A percentile compares a stretch with the other conserved stretches of the same genome.
phyloP scores from a whole-genome alignment of 2,329 filamentous ascomycete genomes.

The Colletotrichum australisinense region DNA sequence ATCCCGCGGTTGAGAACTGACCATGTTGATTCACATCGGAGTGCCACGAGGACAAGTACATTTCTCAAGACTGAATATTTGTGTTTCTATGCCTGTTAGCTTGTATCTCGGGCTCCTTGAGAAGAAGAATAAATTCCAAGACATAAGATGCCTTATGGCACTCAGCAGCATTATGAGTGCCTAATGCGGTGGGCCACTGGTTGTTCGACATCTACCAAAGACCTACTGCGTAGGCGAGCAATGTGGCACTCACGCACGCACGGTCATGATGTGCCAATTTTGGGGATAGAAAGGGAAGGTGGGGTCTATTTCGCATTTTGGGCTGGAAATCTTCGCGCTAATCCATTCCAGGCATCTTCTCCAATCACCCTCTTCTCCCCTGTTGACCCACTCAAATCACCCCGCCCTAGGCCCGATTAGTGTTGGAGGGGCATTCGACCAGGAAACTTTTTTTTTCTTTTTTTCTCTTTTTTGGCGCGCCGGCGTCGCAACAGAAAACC shows the following conservation, averaged over 20 bases:
- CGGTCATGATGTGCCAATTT: too few relatives aligned
- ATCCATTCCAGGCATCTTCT: not conserved
- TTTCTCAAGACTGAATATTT: too few relatives aligned
- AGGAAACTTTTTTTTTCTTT: constrained; percentile 4
- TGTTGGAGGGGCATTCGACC: constrained; percentile 26
- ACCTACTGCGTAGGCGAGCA: too few relatives aligned
- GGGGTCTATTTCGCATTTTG: constrained; percentile 12
- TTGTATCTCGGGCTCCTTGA: too few relatives aligned
- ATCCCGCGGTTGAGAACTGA: not conserved
- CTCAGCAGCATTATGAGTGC: too few relatives aligned
- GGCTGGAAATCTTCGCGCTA: constrained; percentile 29
- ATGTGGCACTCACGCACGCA: too few relatives aligned
- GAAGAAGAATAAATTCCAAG: too few relatives aligned
- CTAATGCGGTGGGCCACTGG: too few relatives aligned
- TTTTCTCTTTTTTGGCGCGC: not conserved
- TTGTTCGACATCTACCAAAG: too few relatives aligned
- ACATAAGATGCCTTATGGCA: too few relatives aligned
- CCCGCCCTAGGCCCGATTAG: constrained; percentile 9
- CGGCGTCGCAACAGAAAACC: constrained; percentile 6
- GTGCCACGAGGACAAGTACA: too few relatives aligned
- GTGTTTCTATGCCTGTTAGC: too few relatives aligned
- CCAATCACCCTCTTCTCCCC: not conserved
- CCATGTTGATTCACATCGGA: not conserved
- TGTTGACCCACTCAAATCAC: not conserved
- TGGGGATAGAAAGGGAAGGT: constrained; percentile 10